Evolutionary conservation across 495 filamentous ascomycete genomes (phyloP).

Genomic region (Terfezia boudieri): DNA sequence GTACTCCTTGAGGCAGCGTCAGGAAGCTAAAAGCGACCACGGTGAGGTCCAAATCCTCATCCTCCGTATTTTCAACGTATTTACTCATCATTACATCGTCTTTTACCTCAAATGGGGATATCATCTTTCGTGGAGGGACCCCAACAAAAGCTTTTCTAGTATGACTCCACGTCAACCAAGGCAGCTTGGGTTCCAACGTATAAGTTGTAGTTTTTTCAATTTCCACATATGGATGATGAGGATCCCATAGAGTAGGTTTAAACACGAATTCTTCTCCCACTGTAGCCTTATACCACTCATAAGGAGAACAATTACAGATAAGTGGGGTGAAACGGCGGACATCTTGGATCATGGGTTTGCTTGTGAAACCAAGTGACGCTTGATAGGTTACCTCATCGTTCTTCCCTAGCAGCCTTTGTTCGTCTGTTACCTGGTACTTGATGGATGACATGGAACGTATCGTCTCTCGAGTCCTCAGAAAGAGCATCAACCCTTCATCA

Average conservation of each 20-base stretch:
- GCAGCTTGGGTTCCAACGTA: neutral
- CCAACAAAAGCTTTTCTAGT: neutral
- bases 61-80: neutral
- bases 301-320: neutral
- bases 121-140: neutral
- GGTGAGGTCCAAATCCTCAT: neutral
- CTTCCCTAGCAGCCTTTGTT: neutral
- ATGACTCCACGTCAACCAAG: neutral
- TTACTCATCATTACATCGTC: neutral
- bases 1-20: neutral
- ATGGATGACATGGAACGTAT: neutral
- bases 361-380: neutral
- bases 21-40: neutral
- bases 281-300: neutral
- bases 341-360: neutral
- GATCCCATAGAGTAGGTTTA: neutral
- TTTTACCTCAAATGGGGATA: neutral
- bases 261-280: neutral
- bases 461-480: neutral
- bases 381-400: neutral
- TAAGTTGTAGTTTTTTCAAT: neutral
- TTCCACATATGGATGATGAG: neutral
- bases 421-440: neutral
- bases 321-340: neutral
- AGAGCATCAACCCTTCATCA: neutral